A percentile compares a stretch with the other conserved stretches of the same genome.
These are phyloP conservation scores for Dichotomocladium elegans DNA, from an alignment of 371 early-diverging fungal species.

Conservation along the genomic window DNA sequence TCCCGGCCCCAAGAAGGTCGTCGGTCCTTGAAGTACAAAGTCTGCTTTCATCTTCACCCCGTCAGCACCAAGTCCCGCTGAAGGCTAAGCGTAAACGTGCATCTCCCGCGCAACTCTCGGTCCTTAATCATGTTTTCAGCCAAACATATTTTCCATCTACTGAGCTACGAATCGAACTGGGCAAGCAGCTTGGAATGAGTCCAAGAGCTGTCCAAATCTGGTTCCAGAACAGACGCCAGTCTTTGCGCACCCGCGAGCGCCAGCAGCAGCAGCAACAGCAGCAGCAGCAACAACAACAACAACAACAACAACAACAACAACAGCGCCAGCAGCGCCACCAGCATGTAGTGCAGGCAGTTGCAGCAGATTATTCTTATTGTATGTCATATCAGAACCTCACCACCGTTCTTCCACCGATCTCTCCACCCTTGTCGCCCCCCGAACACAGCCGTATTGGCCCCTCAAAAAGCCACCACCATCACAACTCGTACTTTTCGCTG, in stretches of 20 bases:
- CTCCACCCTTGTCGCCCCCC: slow-evolving; percentile 39
- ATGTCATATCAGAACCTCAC: slow-evolving; percentile 29
- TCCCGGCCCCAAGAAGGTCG: slow-evolving; percentile 1
- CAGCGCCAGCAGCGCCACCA: neutral
- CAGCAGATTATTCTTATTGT: too few relatives aligned
- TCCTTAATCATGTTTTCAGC: slow-evolving; percentile 50
- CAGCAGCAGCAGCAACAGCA: slow-evolving; percentile 26
- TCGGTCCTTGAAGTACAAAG: slow-evolving; percentile 2
- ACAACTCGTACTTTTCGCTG: slow-evolving; percentile 4
- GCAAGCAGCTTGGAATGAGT: slow-evolving; percentile 84
- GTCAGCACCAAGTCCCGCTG: slow-evolving; percentile 14
- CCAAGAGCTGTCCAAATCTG: slow-evolving; percentile 84
- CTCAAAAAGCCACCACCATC: slow-evolving; percentile 5
- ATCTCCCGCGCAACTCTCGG: slow-evolving; percentile 43
- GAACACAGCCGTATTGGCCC: neutral
- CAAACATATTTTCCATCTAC: slow-evolving; percentile 62
- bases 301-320: neutral
- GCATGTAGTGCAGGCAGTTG: neutral
- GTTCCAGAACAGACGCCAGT: slow-evolving; percentile 93
- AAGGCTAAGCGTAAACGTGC: slow-evolving; percentile 50
- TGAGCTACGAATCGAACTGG: slow-evolving; percentile 78
- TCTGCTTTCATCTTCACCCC: neutral
- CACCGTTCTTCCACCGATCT: slow-evolving; percentile 32
- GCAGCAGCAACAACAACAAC: slow-evolving; percentile 15
- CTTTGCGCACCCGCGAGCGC: slow-evolving; percentile 44